Base-by-base conservation (phyloP, 2,329 filamentous ascomycete species). In the Fusarium buxicola region DNA sequence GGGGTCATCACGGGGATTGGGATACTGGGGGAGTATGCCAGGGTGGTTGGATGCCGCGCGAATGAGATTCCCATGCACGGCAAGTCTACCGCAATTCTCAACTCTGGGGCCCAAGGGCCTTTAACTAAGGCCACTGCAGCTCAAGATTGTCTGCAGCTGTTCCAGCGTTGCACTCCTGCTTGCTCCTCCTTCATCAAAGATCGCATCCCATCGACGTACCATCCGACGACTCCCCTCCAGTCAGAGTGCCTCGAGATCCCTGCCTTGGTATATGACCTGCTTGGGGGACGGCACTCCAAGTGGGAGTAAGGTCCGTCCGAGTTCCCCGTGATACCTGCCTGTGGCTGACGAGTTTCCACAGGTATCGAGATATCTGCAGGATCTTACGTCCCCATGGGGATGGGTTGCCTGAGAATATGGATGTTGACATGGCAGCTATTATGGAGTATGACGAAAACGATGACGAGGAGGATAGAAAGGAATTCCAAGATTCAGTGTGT, bases 21-120 rank as follows among this genome's bases (percentile, higher is more conserved):
- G 15, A 49, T 66, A 27, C 13, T 66, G 34, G 43, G 15, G 5
- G 41, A 64, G 27, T 60, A 36, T 34, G 40, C 40, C 9, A 47
- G 15, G 32, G 31, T 50, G 8, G 27, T 66, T 7, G 63, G 55
- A 5, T 39, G 31, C 31, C 56, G 63, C 18, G 63, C 63, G 18
- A 41, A 64, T 10, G 63, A 61, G 38, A 51, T 61, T n/a, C 63
- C 59, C 24, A 32, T 66, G 12, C 43, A 64, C 36, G 38, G 59
- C 58, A 51, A 44, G 59, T 40, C 18, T 31, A 35, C 24, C 30
- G 8, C 40, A 31, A 10, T 36, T 11, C 18, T 15, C 35, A 16
- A 30, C 21, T 41, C 41, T 44, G 12, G 30, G n/a, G 16, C 12
- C 25, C 21, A 5, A 54, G 21, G 27, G 25, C n/a, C 5, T 30